Conservation (phyloP, 139 green algal species). For the Tetraselmis striata region DNA sequence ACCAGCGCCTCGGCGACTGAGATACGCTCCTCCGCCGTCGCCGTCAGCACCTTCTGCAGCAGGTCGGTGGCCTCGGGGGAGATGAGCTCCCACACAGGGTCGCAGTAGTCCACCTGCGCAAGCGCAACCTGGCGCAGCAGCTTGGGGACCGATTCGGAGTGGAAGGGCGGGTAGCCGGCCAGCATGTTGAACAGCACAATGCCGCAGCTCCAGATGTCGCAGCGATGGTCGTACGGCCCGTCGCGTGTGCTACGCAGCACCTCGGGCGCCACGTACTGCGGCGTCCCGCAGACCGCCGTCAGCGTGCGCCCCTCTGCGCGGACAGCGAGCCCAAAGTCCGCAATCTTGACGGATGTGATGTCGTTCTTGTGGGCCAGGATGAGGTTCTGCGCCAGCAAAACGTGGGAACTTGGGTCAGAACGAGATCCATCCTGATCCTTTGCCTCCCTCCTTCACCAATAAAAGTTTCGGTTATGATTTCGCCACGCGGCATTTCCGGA, state of each 20-base stretch:
- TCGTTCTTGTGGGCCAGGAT: constrained; percentile 3
- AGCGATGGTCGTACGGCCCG: constrained; percentile 9
- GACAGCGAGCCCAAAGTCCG: constrained; percentile 18
- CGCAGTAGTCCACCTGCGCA: not conserved
- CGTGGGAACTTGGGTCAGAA: too few species aligned
- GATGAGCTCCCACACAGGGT: constrained; percentile 7
- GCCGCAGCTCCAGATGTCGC: constrained; percentile 75
- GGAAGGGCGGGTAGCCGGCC: constrained; percentile 72
- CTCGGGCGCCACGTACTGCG: constrained; percentile 14
- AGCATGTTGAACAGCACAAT: constrained; percentile 86
- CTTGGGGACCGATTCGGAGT: constrained; percentile 26
- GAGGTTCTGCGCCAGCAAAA: too few species aligned
- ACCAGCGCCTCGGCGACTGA: not conserved
- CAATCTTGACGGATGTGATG: constrained; percentile 8
- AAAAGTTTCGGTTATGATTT: too few species aligned
- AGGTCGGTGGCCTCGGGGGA: constrained; percentile 23
- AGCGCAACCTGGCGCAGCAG: not conserved
- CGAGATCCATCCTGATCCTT: too few species aligned
- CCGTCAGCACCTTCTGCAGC: constrained; percentile 7
- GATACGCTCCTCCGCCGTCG: constrained; percentile 2
- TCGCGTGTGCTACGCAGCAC: constrained; percentile 5
- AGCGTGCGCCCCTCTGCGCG: not conserved
- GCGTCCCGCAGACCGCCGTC: not conserved
- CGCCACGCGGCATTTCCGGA: too few species aligned
- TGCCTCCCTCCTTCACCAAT: too few species aligned